A percentile compares a stretch with the other conserved stretches of the same genome.
These are phyloP conservation scores for Rheum nobile DNA, from an alignment of 148 eudicot species.

Conservation along the genomic window DNA sequence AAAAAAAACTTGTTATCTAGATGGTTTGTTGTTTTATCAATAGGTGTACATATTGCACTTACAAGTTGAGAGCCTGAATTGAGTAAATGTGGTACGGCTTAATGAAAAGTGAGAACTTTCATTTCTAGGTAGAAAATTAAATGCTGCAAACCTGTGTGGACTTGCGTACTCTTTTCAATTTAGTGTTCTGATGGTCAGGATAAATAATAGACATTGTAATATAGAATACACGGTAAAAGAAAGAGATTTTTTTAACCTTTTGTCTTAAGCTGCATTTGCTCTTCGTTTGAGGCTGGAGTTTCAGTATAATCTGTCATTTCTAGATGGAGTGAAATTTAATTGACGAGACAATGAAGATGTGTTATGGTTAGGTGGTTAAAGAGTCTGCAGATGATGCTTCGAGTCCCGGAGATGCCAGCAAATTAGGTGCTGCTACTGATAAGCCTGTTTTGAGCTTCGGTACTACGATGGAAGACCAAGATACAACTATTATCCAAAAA, in stretches of 20 bases:
- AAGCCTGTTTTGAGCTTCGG: constrained; percentile 5
- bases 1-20: neutral
- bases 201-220: neutral
- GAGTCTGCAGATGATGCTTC: constrained; percentile 11
- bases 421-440: constrained; percentile 1
- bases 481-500: constrained; percentile 9
- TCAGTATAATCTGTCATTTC: neutral
- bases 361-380: constrained; percentile 11
- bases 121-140: neutral
- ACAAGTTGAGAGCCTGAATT: neutral
- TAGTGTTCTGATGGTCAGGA: neutral
- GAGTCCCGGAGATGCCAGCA: neutral
- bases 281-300: neutral
- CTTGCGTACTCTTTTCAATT: neutral
- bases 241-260: neutral
- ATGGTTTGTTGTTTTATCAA: neutral
- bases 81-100: neutral
- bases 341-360: neutral
- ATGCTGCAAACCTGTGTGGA: neutral
- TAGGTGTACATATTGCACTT: neutral
- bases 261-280: neutral
- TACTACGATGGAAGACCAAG: neutral
- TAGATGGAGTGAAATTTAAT: neutral
- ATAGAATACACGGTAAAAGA: neutral
- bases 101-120: neutral